These are phyloP conservation scores for Curvularia verruculosa DNA, from an alignment of 2,329 filamentous ascomycete genomes.

Conservation along the genomic window DNA sequence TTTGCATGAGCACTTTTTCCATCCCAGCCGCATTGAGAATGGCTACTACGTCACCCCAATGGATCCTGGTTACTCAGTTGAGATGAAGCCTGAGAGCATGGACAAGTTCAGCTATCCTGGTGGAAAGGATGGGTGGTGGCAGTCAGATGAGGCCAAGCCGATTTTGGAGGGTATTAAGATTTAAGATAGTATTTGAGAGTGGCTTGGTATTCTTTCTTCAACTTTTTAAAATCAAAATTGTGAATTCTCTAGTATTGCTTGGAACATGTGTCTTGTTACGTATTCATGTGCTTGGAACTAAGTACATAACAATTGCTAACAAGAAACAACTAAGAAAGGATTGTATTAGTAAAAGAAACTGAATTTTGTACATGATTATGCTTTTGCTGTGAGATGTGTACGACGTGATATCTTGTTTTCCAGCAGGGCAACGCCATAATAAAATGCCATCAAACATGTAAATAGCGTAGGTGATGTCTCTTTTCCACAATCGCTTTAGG, in stretches of 20 bases:
- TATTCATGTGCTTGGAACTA: no score
- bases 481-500: not conserved
- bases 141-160: constrained; percentile 74
- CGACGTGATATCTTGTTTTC: not conserved
- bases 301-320: no score
- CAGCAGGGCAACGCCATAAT: not conserved
- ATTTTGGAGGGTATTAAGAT: constrained; percentile 68
- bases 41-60: constrained; percentile 87
- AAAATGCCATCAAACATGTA: not conserved
- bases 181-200: constrained; percentile 18
- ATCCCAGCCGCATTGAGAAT: constrained; percentile 79
- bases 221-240: not conserved
- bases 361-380: not conserved
- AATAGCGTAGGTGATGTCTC: not conserved
- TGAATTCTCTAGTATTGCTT: not conserved
- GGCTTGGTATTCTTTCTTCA: not conserved
- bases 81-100: constrained; percentile 93
- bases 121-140: constrained; percentile 83
- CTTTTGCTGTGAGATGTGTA: not conserved
- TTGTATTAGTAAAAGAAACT: not conserved
- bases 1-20: constrained; percentile 88
- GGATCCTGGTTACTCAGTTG: constrained; percentile 85
- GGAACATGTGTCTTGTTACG: not conserved
- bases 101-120: constrained; percentile 78
- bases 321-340: not conserved